Evolutionary conservation across 176 grass and related monocot species (phyloP).

Genomic region (Ananas comosus): DNA sequence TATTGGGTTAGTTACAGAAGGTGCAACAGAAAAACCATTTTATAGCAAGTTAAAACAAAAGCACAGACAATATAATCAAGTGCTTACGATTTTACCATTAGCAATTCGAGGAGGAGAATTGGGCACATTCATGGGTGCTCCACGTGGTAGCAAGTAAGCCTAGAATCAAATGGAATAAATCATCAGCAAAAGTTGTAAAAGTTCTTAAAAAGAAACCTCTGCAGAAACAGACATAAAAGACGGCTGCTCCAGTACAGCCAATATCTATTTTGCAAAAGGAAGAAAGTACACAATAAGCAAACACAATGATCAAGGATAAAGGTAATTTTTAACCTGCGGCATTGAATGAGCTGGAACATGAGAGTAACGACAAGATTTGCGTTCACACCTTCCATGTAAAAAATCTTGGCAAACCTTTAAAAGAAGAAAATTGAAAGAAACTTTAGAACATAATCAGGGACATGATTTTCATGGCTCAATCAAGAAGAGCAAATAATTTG

Average conservation of each 20-base stretch:
- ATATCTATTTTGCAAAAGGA: conserved; percentile 3
- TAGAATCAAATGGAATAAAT: conserved; percentile 18
- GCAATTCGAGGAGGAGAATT: conserved; percentile 29
- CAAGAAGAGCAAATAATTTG: conserved; percentile 1
- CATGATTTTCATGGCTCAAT: conserved; percentile 1
- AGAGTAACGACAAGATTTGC: conserved; percentile 58
- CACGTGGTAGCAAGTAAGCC: conserved; percentile 50
- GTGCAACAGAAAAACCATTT: no score
- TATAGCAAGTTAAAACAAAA: neutral
- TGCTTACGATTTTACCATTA: conserved; percentile 27
- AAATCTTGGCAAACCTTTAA: conserved; percentile 66
- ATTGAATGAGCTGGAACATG: conserved; percentile 34
- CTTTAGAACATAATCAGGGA: neutral
- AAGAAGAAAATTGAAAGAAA: conserved; percentile 3
- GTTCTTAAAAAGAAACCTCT: no score
- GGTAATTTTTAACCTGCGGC: conserved; percentile 34
- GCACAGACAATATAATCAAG: neutral
- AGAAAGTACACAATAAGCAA: neutral
- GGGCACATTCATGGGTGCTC: conserved; percentile 35
- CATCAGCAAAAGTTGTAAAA: neutral
- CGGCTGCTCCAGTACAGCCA: neutral
- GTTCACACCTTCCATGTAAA: conserved; percentile 52
- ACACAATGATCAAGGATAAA: neutral
- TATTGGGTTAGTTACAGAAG: no score
- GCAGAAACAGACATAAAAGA: neutral